Percentiles rank a stretch among this genome's conserved stretches.
Evolutionary conservation across 2,329 filamentous ascomycete species (phyloP).

Genomic region (Venturiaceae sp.): DNA sequence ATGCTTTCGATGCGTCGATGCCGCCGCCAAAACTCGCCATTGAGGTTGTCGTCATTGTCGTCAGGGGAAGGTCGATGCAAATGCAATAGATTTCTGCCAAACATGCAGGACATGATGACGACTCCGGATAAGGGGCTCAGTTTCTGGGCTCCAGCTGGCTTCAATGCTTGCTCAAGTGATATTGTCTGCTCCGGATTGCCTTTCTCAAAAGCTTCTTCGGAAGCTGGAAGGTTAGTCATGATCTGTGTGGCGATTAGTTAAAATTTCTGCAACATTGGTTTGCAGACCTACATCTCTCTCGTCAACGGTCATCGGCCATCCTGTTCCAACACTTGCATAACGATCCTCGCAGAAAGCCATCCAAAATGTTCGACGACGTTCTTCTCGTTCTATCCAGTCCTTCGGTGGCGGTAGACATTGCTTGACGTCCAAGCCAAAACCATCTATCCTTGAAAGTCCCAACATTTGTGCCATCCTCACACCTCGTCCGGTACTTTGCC

Average conservation of each 20-base stretch:
- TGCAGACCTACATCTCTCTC: conserved; percentile 59
- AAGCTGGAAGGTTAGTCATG: conserved; percentile 71
- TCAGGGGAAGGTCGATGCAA: conserved; percentile 77
- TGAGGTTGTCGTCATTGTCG: conserved; percentile 77
- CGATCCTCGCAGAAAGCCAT: conserved; percentile 84
- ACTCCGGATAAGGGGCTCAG: conserved; percentile 59
- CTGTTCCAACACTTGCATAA: conserved; percentile 91
- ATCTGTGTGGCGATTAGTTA: conserved; percentile 39
- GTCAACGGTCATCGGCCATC: conserved; percentile 92
- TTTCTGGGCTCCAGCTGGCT: conserved; percentile 59
- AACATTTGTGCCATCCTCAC: conserved; percentile 86
- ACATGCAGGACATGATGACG: conserved; percentile 76
- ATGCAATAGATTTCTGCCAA: conserved; percentile 84
- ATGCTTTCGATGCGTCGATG: conserved; percentile 86
- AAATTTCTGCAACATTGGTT: too few relatives aligned
- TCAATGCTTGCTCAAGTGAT: conserved; percentile 60
- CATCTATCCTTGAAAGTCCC: conserved; percentile 80
- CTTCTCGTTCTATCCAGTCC: conserved; percentile 92
- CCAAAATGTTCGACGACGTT: conserved; percentile 89
- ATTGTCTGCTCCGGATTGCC: conserved; percentile 65
- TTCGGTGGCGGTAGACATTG: conserved; percentile 77
- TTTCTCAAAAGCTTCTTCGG: conserved; percentile 76
- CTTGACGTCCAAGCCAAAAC: conserved; percentile 76
- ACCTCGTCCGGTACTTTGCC: conserved; percentile 80
- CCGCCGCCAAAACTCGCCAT: conserved; percentile 91